Conservation (phyloP, 1,139 yeast species). For the Lodderomyces margitis region DNA sequence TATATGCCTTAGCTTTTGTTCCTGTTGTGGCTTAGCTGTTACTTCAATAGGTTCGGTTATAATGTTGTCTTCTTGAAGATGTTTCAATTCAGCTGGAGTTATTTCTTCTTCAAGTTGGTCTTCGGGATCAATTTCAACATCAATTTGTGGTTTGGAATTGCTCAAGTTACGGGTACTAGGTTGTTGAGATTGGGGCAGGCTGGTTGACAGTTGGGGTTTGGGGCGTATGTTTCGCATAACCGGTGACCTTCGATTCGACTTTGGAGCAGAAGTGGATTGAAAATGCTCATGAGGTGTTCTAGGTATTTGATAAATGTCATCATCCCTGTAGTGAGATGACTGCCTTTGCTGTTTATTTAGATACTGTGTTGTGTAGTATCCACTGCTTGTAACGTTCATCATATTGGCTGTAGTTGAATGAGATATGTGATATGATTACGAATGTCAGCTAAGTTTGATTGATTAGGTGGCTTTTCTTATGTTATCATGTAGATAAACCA, state of each 20-base stretch:
- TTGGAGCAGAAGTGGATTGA: background rate
- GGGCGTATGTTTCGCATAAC: slow-evolving; percentile 13
- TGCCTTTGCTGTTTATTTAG: slow-evolving; percentile 12
- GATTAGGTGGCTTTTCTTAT: background rate
- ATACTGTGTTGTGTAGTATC: slow-evolving; percentile 16
- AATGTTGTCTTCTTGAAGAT: slow-evolving; percentile 19
- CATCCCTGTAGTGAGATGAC: slow-evolving; percentile 5
- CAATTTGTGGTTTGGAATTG: slow-evolving; percentile 4
- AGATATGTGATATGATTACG: too few species aligned
- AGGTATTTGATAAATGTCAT: slow-evolving; percentile 1
- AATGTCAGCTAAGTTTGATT: too few species aligned
- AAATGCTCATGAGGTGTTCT: slow-evolving; percentile 5
- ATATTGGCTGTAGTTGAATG: background rate
- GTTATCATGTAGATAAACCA: background rate
- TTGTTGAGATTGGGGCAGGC: slow-evolving; percentile 4
- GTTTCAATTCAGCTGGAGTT: slow-evolving; percentile 38
- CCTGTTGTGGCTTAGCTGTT: background rate
- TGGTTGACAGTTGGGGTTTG: slow-evolving; percentile 1
- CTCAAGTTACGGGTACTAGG: background rate
- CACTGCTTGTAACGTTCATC: slow-evolving; percentile 16
- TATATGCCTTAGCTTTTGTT: slow-evolving; percentile 2
- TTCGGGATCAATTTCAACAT: slow-evolving; percentile 26
- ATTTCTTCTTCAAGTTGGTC: slow-evolving; percentile 29
- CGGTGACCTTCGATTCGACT: slow-evolving; percentile 7
- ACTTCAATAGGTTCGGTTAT: background rate